Conservation (phyloP, 2,329 filamentous ascomycete genomes). For the Sphaceloma murrayae region DNA sequence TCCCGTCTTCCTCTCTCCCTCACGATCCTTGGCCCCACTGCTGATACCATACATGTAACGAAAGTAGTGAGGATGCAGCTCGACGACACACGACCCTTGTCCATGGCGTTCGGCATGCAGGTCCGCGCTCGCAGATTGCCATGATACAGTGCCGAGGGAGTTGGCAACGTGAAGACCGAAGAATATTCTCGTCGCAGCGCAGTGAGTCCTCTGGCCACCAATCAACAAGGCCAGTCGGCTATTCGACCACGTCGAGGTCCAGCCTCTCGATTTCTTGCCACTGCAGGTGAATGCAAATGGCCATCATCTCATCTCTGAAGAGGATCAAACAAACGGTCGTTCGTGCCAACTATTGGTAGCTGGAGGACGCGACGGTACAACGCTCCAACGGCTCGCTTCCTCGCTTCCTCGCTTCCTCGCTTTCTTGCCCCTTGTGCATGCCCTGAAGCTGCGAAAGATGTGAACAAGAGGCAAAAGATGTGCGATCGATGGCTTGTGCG, state of each 20-base stretch:
- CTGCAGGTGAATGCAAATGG: not conserved
- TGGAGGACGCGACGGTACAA: constrained; percentile 4
- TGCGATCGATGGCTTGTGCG: too few species aligned
- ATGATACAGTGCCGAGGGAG: constrained; percentile 1
- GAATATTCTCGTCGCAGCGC: constrained; percentile 12
- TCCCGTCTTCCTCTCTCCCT: too few species aligned
- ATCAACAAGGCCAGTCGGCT: constrained; percentile 2
- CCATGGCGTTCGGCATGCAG: not conserved
- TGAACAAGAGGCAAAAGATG: constrained; percentile 7
- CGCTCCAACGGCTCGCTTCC: constrained; percentile 8
- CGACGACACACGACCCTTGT: not conserved
- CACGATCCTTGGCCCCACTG: too few species aligned
- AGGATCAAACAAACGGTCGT: constrained; percentile 12
- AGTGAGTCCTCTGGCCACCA: not conserved
- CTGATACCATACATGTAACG: too few species aligned
- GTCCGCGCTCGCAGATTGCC: not conserved
- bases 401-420: not conserved
- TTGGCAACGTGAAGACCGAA: constrained; percentile 13
- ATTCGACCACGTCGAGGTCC: not conserved
- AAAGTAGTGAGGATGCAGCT: too few species aligned
- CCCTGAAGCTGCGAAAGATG: too few species aligned
- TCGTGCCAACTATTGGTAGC: constrained; percentile 14
- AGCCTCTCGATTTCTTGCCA: not conserved
- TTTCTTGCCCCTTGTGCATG: too few species aligned
- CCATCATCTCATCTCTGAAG: constrained; percentile 11